These are phyloP conservation scores for Penicillium soppii DNA, from an alignment of 495 filamentous ascomycete genomes.

Conservation along the genomic window DNA sequence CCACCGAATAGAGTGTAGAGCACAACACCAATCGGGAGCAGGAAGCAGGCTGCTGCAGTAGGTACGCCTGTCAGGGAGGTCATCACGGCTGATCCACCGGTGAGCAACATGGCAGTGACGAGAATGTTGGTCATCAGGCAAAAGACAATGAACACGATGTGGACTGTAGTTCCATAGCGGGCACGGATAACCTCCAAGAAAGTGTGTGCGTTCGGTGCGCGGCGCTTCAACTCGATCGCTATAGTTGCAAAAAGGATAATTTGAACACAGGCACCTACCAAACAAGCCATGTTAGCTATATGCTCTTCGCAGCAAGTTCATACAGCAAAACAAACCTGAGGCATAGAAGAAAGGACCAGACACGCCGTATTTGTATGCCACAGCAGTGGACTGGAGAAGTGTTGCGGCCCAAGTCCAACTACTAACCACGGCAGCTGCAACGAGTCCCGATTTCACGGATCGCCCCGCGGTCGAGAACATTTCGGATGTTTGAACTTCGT, in stretches of 20 bases:
- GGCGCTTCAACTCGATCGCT: conserved; percentile 89
- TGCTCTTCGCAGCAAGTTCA: not conserved
- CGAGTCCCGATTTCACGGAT: conserved; percentile 90
- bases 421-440: conserved; percentile 92
- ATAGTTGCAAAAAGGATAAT: conserved; percentile 89
- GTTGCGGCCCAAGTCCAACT: conserved; percentile 84
- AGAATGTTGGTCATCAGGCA: conserved; percentile 82
- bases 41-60: conserved; percentile 85
- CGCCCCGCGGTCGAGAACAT: conserved; percentile 96
- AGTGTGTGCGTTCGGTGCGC: conserved; percentile 83
- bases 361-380: conserved; percentile 91
- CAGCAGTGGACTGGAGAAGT: conserved; percentile 72
- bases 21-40: conserved; percentile 83
- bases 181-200: conserved; percentile 75
- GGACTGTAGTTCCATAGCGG: conserved; percentile 61
- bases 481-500: conserved; percentile 93
- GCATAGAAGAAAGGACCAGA: conserved; percentile 93
- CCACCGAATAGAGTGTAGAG: conserved; percentile 77
- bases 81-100: conserved; percentile 86
- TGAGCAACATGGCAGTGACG: conserved; percentile 88
- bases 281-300: not conserved
- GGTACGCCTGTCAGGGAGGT: conserved; percentile 82
- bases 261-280: conserved; percentile 52
- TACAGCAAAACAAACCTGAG: conserved; percentile 33
- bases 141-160: conserved; percentile 77